phyloP scores from a whole-genome alignment of 495 filamentous ascomycete species.

The Penicillium daleae region DNA sequence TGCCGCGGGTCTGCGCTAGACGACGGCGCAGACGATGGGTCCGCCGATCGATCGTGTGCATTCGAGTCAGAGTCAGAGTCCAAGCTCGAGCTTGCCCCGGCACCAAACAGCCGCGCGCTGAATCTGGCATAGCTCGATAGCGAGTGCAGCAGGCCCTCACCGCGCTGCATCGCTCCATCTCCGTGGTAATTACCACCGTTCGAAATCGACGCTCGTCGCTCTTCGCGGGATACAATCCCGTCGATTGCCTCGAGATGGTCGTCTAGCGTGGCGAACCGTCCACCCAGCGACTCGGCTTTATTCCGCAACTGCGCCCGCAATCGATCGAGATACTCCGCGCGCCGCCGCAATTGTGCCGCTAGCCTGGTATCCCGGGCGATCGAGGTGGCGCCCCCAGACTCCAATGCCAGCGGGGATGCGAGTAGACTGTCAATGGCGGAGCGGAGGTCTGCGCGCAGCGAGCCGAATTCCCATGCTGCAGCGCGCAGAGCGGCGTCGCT shows the following conservation, averaged over 20 bases:
- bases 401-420: conserved; percentile 26
- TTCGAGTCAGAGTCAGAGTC: neutral
- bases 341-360: conserved; percentile 39
- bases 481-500: conserved; percentile 41
- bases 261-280: conserved; percentile 44
- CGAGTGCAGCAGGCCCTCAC: conserved; percentile 21
- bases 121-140: conserved; percentile 24
- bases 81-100: neutral
- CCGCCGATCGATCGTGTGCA: neutral
- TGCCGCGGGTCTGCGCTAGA: neutral
- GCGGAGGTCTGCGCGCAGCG: conserved; percentile 45
- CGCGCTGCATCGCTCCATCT: neutral
- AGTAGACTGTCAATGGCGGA: conserved; percentile 46
- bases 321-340: conserved; percentile 45
- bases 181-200: neutral
- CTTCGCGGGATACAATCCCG: conserved; percentile 36
- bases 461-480: conserved; percentile 44
- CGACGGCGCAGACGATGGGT: neutral
- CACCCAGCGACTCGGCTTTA: conserved; percentile 41
- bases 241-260: conserved; percentile 49
- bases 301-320: conserved; percentile 40
- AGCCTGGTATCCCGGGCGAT: conserved; percentile 37
- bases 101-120: conserved; percentile 15
- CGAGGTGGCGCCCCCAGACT: conserved; percentile 10
- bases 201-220: conserved; percentile 20